Evolutionary conservation across 1,284 basidiomycete species (phyloP), one percentile per base, ranked within the genome.

Genomic region (Bondarzewia mesenterica): DNA sequence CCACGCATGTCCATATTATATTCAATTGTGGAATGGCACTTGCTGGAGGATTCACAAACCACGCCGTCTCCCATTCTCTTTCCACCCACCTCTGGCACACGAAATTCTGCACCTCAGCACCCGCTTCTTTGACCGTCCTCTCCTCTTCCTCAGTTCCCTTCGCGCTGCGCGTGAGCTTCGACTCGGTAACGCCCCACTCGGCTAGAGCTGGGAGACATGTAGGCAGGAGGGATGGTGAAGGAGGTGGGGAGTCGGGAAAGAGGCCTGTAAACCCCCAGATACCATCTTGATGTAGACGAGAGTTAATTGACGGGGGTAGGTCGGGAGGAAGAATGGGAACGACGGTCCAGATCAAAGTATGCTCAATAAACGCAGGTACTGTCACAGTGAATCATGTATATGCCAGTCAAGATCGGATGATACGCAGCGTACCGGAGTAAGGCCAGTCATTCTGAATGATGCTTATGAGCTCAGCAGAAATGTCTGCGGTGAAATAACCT

Each of bases 31-130:
- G 15, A 26, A 32, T 22, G 32, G 35, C 42, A 58, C 84, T 63
- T 58, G 88, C 87, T 39, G 82, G 84, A 40, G 88, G 87, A 59
- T 90, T 90, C 25, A 89, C 83, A 60, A 89, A 90, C 88, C 88
- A 91, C 2, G 84, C 84, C 0, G 86, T 88, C 64, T 91, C 88
- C 84, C 85, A 91, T 23, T 76, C 73, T 8, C 60, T 61, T 58
- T 85, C 84, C 14, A 58, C 58, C 88, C 88, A 91, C 44, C 77
- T 66, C 39, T 67, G 67, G 60, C 65, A 70, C 25, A 91, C 74
- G 61, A 83, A 90, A 46, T 64, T 64, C 41, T 74, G 68, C 20
- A 88, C 77, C 53, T 85, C 80, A 39, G 55, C 59, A 4, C 80
- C 81, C 10, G 77, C 79, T 40, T 61, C 57, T 37, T 59, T 58